Evolutionary conservation across 768 basidiomycete species (phyloP).

Genomic region (Phylloporus sp.): DNA sequence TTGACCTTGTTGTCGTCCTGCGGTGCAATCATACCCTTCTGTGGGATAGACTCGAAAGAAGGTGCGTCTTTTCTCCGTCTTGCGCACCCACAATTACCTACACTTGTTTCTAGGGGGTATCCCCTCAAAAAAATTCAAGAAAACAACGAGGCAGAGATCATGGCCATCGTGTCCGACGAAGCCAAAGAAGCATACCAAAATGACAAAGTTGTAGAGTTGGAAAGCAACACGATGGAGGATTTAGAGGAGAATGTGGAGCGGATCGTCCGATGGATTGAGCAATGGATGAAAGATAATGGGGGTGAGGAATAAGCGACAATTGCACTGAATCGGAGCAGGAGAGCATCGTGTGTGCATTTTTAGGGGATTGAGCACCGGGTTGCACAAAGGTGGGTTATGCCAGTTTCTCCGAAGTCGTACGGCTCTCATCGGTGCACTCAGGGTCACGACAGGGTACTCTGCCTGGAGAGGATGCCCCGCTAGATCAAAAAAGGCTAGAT

Average conservation of each 20-base stretch:
- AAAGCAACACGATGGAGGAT: conserved; percentile 73
- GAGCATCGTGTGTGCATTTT: background rate
- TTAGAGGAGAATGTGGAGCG: conserved; percentile 84
- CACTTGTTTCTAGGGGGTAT: conserved; percentile 57
- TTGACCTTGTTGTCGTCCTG: conserved; percentile 90
- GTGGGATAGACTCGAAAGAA: conserved; percentile 87
- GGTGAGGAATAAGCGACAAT: background rate
- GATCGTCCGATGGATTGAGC: conserved; percentile 82
- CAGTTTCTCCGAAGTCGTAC: too few relatives aligned
- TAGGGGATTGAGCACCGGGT: too few relatives aligned
- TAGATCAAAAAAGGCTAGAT: too few relatives aligned
- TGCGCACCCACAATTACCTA: background rate
- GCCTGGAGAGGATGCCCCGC: too few relatives aligned
- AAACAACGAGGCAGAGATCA: conserved; percentile 98
- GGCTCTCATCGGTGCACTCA: too few relatives aligned
- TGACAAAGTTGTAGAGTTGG: conserved; percentile 84
- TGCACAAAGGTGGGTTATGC: too few relatives aligned
- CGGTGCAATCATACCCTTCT: conserved; percentile 82
- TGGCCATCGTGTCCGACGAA: conserved; percentile 88
- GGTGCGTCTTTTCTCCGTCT: conserved; percentile 43
- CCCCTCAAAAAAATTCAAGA: conserved; percentile 93
- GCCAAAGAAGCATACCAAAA: conserved; percentile 79
- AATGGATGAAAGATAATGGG: conserved; percentile 50
- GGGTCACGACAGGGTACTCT: too few relatives aligned
- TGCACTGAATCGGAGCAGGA: background rate